Base-by-base conservation (phyloP, 2,329 filamentous ascomycete species). In the Huntiella omanensis region DNA sequence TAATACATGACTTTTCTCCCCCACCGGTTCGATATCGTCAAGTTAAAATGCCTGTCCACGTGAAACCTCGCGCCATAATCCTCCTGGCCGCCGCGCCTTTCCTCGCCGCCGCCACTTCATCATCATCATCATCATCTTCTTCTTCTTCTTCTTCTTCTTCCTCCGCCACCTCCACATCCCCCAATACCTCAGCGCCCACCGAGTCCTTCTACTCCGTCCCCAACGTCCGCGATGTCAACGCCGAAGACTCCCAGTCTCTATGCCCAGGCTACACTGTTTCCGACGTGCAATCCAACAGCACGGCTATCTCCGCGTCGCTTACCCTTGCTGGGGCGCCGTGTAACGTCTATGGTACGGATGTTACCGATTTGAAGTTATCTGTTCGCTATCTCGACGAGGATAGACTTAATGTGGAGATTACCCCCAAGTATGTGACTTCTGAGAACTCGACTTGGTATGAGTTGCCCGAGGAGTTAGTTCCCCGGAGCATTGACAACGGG, bases 331-430 rank as follows among this genome's bases (percentile, higher is more conserved):
- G 83, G 0, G 55, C 65, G 7, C 67, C 78, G 4, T 91, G 84
- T 64, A 81, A 88, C 59, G 71, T 75, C 16, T 92, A 88, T 52
- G 84, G 85, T 0, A 79, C 69, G 5, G 85, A 92, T 56, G 64
- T 92, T 22, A 67, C 77, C 17, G 64, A 69, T 4, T 63, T 92
- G 42, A 70, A 68, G 33, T 63, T 92, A 32, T 69, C 73, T 3
- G 77, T 91, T 10, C 72, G 78, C 54, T 80, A 77, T 53, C 76
- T 83, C 55, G 68, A 72, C 4, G 60, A 62, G 12, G 72, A 83
- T 53, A 69, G 82, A 1, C 59, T 91, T 36, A 77, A 79, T 47
- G 65, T 91, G 43, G 74, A 77, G 53, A 84, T 92, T 46, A 64
- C 69, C 13, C 82, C 82, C 1, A 70, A 73, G 5, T 67, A 78